Evolutionary conservation across 208 protist genomes (phyloP).

Genomic region (Novymonas esmeraldas): DNA sequence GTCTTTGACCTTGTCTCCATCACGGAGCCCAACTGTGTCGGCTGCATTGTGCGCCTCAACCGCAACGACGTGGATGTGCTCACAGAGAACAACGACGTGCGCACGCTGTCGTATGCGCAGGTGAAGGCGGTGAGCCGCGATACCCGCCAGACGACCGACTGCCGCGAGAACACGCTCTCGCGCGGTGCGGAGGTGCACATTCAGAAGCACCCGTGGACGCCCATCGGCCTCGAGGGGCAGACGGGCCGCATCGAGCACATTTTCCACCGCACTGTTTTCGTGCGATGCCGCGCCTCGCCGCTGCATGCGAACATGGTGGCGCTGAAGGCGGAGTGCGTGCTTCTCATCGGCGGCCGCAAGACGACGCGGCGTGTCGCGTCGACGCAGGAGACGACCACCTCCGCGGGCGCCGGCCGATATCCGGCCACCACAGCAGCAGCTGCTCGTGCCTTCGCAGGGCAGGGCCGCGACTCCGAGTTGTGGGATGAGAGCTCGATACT

Average conservation of each 20-base stretch:
- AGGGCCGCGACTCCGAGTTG: slow-evolving; percentile 29
- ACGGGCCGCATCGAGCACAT: slow-evolving; percentile 86
- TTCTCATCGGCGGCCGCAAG: slow-evolving; percentile 74
- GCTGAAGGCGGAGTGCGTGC: slow-evolving; percentile 62
- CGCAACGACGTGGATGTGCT: slow-evolving; percentile 77
- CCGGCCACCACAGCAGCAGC: slow-evolving; percentile 38
- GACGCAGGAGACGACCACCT: slow-evolving; percentile 7
- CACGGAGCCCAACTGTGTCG: slow-evolving; percentile 64
- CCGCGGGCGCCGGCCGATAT: slow-evolving; percentile 12
- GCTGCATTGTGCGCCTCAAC: slow-evolving; percentile 76
- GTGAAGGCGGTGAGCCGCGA: slow-evolving; percentile 60
- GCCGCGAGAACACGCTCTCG: slow-evolving; percentile 70
- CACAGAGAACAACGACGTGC: slow-evolving; percentile 81
- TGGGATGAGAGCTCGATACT: slow-evolving; percentile 36
- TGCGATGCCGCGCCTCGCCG: slow-evolving; percentile 61
- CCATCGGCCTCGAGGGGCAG: slow-evolving; percentile 68
- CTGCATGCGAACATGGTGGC: slow-evolving; percentile 82
- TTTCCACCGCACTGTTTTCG: slow-evolving; percentile 84
- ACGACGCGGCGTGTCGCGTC: slow-evolving; percentile 42
- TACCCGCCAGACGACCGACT: slow-evolving; percentile 68
- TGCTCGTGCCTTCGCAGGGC: slow-evolving; percentile 47
- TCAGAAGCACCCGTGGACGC: slow-evolving; percentile 55
- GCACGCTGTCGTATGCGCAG: slow-evolving; percentile 68
- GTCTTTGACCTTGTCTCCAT: slow-evolving; percentile 88
- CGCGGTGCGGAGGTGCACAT: slow-evolving; percentile 83